Evolutionary conservation across 305 asterid species (phyloP), one percentile per base, ranked within the genome.

Genomic region (Solanum chacoense): DNA sequence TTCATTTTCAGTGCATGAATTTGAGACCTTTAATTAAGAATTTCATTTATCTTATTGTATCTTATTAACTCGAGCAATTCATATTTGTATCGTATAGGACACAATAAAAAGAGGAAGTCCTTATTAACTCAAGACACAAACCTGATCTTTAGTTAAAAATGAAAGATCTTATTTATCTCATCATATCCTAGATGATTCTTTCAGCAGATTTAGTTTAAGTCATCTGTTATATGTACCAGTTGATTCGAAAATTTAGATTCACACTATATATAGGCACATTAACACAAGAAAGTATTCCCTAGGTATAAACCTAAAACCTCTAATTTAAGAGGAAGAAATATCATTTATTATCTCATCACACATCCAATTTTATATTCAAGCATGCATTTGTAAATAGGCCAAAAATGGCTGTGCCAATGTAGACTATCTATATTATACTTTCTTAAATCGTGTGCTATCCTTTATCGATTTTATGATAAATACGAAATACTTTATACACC

Each of bases 401-500:
- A 8, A 9, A 73, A 31, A 73, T 73, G 1, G 0, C 16, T 73
- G 13, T 31, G 7, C 10, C 11, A 31, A 8, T 8, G 2, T 31
- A 31, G 22, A 29, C 7, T 14, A 73, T 8, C 24, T 3, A 16
- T 13, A 73, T 16, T 31, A 73, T 5, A 73, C 12, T 10, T 73
- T 31, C 13, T 31, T 73, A 14, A 2, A 73, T 59, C 26, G 26
- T 59, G 7, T 31, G 0, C 2, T 4, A 7, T 0, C 4, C 3
- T 73, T 32, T 32, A 74, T 8, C 1, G 0, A 18, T 0, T 32
- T 32, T 74, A 18, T 18, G 3, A 14, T 74, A 0, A 31, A 31
- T 74, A 32, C 8, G 0, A 74, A 74, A 32, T 18, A 0, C 0
- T 74, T 16, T 36, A 8, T 32, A 1, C 2, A 74, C 0, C 4